phyloP scores from a whole-genome alignment of 441 rosid species.

The Euphorbia schlechtendalii region DNA sequence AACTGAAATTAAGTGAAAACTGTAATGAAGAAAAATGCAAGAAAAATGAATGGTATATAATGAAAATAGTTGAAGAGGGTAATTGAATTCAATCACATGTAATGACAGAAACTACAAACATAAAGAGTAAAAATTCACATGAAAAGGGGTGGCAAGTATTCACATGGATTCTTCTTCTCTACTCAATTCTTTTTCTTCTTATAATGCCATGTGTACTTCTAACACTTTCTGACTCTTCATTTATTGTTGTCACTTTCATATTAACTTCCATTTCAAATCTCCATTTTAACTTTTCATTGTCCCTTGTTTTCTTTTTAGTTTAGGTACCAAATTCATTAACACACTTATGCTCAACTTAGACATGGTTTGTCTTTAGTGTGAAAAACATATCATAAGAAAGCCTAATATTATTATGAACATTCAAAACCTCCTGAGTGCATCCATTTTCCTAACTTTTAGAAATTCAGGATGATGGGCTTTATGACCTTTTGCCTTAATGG shows the following conservation, averaged over 20 bases:
- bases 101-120: slow-evolving; percentile 8
- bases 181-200: slow-evolving; percentile 3
- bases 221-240: not conserved
- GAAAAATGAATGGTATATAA: too few relatives aligned
- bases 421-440: too few relatives aligned
- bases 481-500: too few relatives aligned
- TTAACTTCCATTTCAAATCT: not conserved
- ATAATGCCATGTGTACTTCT: slow-evolving; percentile 6
- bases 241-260: not conserved
- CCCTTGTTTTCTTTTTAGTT: not conserved
- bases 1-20: not conserved
- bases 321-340: too few relatives aligned
- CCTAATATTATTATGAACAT: too few relatives aligned
- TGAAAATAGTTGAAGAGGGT: not conserved
- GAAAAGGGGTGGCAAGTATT: slow-evolving; percentile 10
- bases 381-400: too few relatives aligned
- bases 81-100: slow-evolving; percentile 17
- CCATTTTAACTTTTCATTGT: not conserved
- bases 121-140: slow-evolving; percentile 11
- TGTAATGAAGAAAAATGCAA: not conserved
- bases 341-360: too few relatives aligned
- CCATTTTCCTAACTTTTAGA: too few relatives aligned
- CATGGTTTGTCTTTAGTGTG: too few relatives aligned
- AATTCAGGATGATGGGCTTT: too few relatives aligned
- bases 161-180: slow-evolving; percentile 16